A percentile compares a stretch with the other conserved stretches of the same genome.
Conservation (phyloP, 1,284 basidiomycete species). For the Pulchroboletus neoregius region DNA sequence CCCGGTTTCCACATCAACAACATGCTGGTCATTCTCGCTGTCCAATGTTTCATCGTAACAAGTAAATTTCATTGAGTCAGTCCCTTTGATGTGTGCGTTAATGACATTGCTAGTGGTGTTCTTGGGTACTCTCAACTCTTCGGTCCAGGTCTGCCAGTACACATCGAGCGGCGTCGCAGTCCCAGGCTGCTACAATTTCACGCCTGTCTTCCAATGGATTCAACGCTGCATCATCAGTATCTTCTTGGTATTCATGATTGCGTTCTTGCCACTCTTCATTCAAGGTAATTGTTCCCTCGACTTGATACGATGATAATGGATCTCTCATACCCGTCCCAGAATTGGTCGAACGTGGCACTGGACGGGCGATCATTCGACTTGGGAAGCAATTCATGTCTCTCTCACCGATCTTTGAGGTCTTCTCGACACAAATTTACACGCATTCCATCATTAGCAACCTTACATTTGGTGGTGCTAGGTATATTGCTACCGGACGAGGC, state of each 20-base stretch:
- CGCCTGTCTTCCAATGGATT: constrained; percentile 90
- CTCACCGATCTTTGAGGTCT: constrained; percentile 94
- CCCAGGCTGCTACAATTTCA: constrained; percentile 87
- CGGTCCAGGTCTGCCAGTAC: constrained; percentile 76
- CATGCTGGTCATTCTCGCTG: constrained; percentile 93
- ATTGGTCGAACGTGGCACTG: constrained; percentile 88
- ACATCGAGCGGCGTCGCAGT: constrained; percentile 66
- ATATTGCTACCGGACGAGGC: constrained; percentile 98
- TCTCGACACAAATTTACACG: constrained; percentile 94
- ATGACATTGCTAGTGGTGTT: constrained; percentile 65
- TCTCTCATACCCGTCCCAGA: constrained; percentile 47
- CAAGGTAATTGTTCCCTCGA: constrained; percentile 62
- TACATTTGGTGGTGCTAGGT: constrained; percentile 93
- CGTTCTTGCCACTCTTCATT: constrained; percentile 89
- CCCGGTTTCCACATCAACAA: constrained; percentile 99
- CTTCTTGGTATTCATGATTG: constrained; percentile 95
- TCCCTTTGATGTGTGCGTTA: constrained; percentile 1
- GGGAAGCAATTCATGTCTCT: constrained; percentile 89
- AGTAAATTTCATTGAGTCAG: constrained; percentile 46
- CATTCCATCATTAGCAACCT: constrained; percentile 93
- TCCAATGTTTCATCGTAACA: constrained; percentile 88
- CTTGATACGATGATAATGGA: neutral
- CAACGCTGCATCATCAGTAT: constrained; percentile 92
- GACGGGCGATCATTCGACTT: constrained; percentile 83
- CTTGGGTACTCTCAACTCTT: constrained; percentile 84